Evolutionary conservation across 805 yeast genomes (phyloP).

Genomic region (Blastobotrys terrestris): DNA sequence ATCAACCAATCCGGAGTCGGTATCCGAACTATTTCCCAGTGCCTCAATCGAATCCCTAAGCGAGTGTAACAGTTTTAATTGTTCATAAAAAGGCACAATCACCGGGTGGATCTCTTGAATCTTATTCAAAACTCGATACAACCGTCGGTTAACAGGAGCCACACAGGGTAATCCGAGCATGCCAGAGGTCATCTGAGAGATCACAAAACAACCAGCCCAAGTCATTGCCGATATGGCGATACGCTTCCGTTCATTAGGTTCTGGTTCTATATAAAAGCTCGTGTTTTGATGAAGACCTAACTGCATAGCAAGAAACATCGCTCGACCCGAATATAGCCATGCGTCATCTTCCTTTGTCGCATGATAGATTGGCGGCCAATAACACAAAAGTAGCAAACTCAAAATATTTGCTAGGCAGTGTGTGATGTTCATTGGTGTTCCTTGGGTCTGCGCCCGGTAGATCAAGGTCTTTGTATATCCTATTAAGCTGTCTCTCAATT

Average conservation of each 20-base stretch:
- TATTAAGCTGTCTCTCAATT: background rate
- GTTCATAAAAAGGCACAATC: conserved; percentile 8
- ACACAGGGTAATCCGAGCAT: background rate
- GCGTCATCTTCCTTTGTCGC: conserved; percentile 7
- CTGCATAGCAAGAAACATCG: conserved; percentile 8
- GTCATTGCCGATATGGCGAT: background rate
- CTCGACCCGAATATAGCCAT: conserved; percentile 11
- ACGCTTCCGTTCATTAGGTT: background rate
- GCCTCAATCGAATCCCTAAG: conserved; percentile 3
- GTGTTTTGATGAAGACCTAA: conserved; percentile 9
- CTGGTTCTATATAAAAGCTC: background rate
- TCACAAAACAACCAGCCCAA: background rate
- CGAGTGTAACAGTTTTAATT: conserved; percentile 7
- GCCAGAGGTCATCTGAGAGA: background rate
- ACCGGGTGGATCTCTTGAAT: background rate
- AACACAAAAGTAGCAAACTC: conserved; percentile 8
- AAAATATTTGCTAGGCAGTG: background rate
- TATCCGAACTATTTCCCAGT: conserved; percentile 12
- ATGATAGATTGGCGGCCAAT: conserved; percentile 6
- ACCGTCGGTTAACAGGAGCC: background rate
- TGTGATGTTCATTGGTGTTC: background rate
- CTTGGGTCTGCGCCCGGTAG: background rate
- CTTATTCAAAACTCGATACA: background rate
- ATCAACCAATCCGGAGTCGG: conserved; percentile 12
- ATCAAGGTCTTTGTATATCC: background rate